Conservation (phyloP, 164 flowering plant species). For the Akebia trifoliata region DNA sequence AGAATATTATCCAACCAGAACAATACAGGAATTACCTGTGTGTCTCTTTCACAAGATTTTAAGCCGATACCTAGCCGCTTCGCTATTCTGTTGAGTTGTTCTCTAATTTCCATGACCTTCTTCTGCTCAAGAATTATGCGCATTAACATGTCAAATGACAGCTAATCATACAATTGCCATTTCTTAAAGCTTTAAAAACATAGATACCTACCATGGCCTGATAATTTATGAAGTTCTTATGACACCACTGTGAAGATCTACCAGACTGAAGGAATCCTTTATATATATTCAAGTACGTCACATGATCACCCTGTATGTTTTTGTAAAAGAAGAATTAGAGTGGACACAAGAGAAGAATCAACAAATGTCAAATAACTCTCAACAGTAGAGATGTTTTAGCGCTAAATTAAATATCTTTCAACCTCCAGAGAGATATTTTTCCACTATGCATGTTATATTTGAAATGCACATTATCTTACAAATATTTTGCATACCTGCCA, state of each 20-base stretch:
- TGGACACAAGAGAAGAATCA: neutral
- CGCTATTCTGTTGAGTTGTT: conserved; percentile 68
- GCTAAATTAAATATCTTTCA: no score
- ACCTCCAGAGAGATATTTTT: no score
- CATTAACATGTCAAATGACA: neutral
- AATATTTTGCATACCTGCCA: neutral
- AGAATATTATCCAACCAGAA: neutral
- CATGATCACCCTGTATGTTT: conserved; percentile 84
- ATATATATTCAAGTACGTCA: conserved; percentile 86
- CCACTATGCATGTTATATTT: neutral
- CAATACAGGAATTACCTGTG: conserved; percentile 40
- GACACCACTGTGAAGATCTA: conserved; percentile 96
- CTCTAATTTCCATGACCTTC: conserved; percentile 70
- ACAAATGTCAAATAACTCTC: neutral
- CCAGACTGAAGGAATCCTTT: conserved; percentile 82
- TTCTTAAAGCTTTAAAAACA: conserved; percentile 3
- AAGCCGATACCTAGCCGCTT: conserved; percentile 64
- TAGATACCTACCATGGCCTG: conserved; percentile 75
- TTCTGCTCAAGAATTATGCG: conserved; percentile 20
- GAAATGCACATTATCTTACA: neutral
- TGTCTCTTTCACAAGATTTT: conserved; percentile 79
- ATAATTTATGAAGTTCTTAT: conserved; percentile 82
- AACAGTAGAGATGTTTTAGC: no score
- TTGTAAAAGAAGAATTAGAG: neutral
- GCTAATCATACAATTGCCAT: neutral